A percentile compares a stretch with the other conserved stretches of the same genome.
phyloP scores from a whole-genome alignment of 2,329 filamentous ascomycete genomes.

The Aspergillus neotritici region DNA sequence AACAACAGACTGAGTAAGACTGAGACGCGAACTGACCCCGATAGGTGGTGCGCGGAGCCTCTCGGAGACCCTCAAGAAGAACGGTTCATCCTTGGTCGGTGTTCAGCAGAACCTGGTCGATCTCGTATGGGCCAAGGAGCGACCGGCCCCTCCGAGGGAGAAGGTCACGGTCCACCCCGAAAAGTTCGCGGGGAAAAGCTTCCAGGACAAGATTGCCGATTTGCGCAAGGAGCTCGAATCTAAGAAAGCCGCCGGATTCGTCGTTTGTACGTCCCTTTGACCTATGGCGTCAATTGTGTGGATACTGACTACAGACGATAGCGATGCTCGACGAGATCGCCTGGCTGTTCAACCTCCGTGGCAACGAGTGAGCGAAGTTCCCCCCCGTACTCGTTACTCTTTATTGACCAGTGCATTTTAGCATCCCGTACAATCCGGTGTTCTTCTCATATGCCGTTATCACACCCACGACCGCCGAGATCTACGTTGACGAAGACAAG shows the following conservation, averaged over 20 bases:
- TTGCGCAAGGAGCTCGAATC: conserved; percentile 87
- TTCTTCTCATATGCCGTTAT: conserved; percentile 96
- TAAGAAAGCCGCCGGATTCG: conserved; percentile 79
- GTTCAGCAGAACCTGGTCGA: conserved; percentile 84
- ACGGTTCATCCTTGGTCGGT: conserved; percentile 68
- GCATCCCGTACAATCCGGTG: conserved; percentile 93
- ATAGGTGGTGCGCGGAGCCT: conserved; percentile 66
- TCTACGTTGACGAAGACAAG: conserved; percentile 81
- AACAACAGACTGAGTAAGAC: background rate
- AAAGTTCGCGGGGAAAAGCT: conserved; percentile 75
- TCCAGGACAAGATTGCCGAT: conserved; percentile 75
- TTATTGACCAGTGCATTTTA: conserved; percentile 21
- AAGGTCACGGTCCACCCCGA: conserved; percentile 65
- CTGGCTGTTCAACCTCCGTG: conserved; percentile 96
- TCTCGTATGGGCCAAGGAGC: conserved; percentile 70
- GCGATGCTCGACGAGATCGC: conserved; percentile 92
- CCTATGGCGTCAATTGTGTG: background rate
- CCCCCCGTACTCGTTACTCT: background rate
- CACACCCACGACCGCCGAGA: conserved; percentile 66
- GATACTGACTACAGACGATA: conserved; percentile 19
- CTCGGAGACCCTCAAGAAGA: conserved; percentile 77
- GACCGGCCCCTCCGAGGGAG: conserved; percentile 70
- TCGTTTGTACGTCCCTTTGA: conserved; percentile 55
- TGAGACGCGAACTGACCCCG: conserved; percentile 8
- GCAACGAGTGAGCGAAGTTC: conserved; percentile 59